Percentiles rank a stretch among this genome's conserved stretches.
phyloP scores from a whole-genome alignment of 2,329 filamentous ascomycete species.

The Colletotrichum tofieldiae region DNA sequence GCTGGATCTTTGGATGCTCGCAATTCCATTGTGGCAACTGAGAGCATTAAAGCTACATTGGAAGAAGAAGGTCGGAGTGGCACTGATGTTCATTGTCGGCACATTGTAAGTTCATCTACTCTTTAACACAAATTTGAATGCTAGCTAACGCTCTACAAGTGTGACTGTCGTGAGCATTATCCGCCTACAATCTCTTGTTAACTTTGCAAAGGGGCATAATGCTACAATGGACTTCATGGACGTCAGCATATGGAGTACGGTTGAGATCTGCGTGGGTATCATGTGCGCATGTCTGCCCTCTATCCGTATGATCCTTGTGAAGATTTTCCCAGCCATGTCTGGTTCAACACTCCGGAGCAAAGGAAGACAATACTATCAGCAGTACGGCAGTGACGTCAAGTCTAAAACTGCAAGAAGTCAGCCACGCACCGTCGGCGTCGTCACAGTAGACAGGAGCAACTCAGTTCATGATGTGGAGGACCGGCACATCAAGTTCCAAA shows the following conservation, averaged over 20 bases:
- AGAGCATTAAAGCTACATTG: slow-evolving; percentile 55
- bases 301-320: slow-evolving; percentile 49
- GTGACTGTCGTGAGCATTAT: slow-evolving; percentile 50
- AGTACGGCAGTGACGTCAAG: slow-evolving; percentile 36
- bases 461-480: slow-evolving; percentile 14
- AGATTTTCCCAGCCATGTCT: slow-evolving; percentile 50
- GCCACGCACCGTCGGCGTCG: slow-evolving; percentile 19
- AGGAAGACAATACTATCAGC: slow-evolving; percentile 36
- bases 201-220: slow-evolving; percentile 45
- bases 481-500: slow-evolving; percentile 51
- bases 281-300: slow-evolving; percentile 55
- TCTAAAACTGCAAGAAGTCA: slow-evolving; percentile 22
- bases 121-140: not conserved
- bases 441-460: slow-evolving; percentile 22
- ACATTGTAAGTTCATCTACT: slow-evolving; percentile 50
- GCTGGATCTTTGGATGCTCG: slow-evolving; percentile 64
- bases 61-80: slow-evolving; percentile 61
- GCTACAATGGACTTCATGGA: slow-evolving; percentile 47
- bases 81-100: slow-evolving; percentile 62
- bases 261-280: slow-evolving; percentile 56
- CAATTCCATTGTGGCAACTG: slow-evolving; percentile 61
- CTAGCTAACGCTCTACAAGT: slow-evolving; percentile 34
- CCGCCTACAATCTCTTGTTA: slow-evolving; percentile 48
- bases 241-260: slow-evolving; percentile 51
- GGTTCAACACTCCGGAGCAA: slow-evolving; percentile 42